A percentile compares a stretch with the other conserved stretches of the same genome.
Evolutionary conservation across 1,284 basidiomycete species (phyloP).

Genomic region (Pulveroboletus sp.): DNA sequence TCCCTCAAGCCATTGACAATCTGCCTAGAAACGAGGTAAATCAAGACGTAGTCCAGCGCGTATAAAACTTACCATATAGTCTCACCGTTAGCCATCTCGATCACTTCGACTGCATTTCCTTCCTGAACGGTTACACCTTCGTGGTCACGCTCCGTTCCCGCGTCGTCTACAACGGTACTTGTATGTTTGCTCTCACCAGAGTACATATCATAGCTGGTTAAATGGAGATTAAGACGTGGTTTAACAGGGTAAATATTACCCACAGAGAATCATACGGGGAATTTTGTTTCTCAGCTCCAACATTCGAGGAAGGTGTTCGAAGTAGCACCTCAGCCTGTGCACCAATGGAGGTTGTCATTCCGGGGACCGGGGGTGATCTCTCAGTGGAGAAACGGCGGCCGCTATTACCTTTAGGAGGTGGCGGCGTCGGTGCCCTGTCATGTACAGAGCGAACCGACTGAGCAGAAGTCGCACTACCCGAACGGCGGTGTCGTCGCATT

Average conservation of each 20-base stretch:
- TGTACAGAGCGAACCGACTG: constrained; percentile 65
- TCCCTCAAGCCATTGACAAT: constrained; percentile 81
- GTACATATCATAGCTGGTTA: constrained; percentile 76
- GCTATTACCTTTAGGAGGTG: constrained; percentile 61
- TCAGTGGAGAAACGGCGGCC: constrained; percentile 63
- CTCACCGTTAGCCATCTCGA: constrained; percentile 80
- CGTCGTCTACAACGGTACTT: constrained; percentile 28
- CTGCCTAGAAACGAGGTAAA: constrained; percentile 51
- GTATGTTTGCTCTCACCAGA: constrained; percentile 52
- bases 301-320: constrained; percentile 43
- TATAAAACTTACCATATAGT: constrained; percentile 66
- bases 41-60: constrained; percentile 4
- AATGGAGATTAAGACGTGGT: constrained; percentile 21
- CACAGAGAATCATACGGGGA: constrained; percentile 76
- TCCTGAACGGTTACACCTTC: constrained; percentile 43
- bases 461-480: constrained; percentile 55
- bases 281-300: constrained; percentile 57
- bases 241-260: constrained; percentile 37
- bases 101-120: constrained; percentile 69
- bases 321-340: constrained; percentile 48
- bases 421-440: constrained; percentile 80
- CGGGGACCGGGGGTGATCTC: constrained; percentile 70
- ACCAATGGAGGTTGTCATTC: constrained; percentile 54
- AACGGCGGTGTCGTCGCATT: constrained; percentile 49
- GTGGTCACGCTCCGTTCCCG: constrained; percentile 26